Base-by-base conservation (phyloP, 768 basidiomycete genomes). In the Butyriboletus loyo region DNA sequence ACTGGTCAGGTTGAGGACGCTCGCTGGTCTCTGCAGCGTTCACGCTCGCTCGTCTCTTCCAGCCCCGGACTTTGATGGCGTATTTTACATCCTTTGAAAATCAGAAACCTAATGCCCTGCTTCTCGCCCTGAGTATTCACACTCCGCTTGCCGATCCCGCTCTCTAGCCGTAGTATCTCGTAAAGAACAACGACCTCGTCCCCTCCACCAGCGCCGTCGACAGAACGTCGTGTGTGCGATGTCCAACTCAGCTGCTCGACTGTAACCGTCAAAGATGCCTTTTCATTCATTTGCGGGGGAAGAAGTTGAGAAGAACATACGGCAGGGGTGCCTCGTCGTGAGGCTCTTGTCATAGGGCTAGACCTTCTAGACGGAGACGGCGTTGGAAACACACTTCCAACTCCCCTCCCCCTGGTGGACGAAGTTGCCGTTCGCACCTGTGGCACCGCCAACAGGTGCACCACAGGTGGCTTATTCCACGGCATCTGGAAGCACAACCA, bases 331-430 rank as follows among this genome's bases (percentile, higher is more conserved):
- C 58, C 50, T 56, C 61, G 59, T 57, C 65, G 61, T 46, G 64
- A 63, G 57, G 56, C 60, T 46, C 62, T 65, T 55, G 70, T 57
- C 58, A 70, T 55, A 13, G 70, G 68, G 63, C 68, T 71, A 54
- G 68, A 67, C 50, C 66, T 59, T 47, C 70, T 65, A 31, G 70
- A 65, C 38, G 62, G 59, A 31, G 58, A 65, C 8, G 68, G 70
- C 43, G 68, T 72, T 60, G 64, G 53, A 39, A 63, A 56, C 56
- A 31, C 57, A 52, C 61, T 67, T 41, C 56, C 64, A 22, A 48
- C 42, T 34, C 59, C 64, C 32, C 64, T 60, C 30, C 64, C 68
- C 53, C 66, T 57, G 27, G 49, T 58, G 46, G 66, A 64, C 27
- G 51, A 59, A 45, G 66, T 64, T n/a, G 58, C 45, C 15, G 59